A percentile compares a stretch with the other conserved stretches of the same genome.
phyloP scores from a whole-genome alignment of 805 yeast species.

The Sugiyamaella valdiviana region DNA sequence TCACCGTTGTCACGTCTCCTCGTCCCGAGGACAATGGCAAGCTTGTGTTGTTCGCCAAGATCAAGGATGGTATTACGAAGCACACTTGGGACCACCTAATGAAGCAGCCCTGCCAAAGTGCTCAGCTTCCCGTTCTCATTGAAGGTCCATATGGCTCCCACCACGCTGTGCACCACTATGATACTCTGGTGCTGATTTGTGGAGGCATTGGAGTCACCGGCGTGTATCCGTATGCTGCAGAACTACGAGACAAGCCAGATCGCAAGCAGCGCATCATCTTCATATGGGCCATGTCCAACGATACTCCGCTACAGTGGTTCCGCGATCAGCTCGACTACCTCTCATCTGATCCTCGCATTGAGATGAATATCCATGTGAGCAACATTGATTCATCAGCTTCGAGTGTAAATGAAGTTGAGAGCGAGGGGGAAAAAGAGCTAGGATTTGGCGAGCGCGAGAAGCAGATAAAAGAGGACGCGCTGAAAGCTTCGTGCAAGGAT shows the following conservation, averaged over 20 bases:
- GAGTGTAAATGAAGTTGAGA: not conserved
- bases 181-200: slow-evolving; percentile 54
- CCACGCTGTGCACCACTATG: slow-evolving; percentile 45
- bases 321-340: slow-evolving; percentile 24
- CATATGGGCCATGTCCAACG: slow-evolving; percentile 29
- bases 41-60: slow-evolving; percentile 13
- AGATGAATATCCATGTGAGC: slow-evolving; percentile 32
- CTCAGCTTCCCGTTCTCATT: slow-evolving; percentile 25
- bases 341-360: slow-evolving; percentile 23
- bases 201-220: slow-evolving; percentile 78
- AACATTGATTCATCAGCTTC: slow-evolving; percentile 1
- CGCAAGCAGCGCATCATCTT: slow-evolving; percentile 21
- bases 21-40: slow-evolving; percentile 12
- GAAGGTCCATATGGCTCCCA: slow-evolving; percentile 73
- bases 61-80: slow-evolving; percentile 18
- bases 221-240: slow-evolving; percentile 38
- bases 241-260: slow-evolving; percentile 9
- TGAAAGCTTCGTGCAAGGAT: not conserved
- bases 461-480: not conserved
- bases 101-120: slow-evolving; percentile 1
- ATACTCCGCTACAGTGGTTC: slow-evolving; percentile 28
- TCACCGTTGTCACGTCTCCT: slow-evolving; percentile 37
- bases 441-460: not conserved
- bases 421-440: not conserved
- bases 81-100: slow-evolving; percentile 9